Evolutionary conservation across 306 rosid species (phyloP).

Genomic region (Rubus parviflorus): DNA sequence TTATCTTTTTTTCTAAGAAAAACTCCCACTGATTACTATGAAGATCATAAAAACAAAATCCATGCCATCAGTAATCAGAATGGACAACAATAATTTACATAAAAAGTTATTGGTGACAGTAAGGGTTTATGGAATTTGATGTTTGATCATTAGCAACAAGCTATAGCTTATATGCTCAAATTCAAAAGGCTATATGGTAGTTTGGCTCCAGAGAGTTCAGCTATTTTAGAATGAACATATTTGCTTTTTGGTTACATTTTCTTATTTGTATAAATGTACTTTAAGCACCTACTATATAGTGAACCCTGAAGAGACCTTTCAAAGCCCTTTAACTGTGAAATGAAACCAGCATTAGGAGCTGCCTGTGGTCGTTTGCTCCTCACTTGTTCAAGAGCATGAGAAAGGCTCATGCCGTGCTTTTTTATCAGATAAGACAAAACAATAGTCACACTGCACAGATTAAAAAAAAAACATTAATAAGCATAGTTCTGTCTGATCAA

Average conservation of each 20-base stretch:
- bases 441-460: constrained; percentile 65
- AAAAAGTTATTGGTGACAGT: background rate
- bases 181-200: background rate
- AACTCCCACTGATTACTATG: no score
- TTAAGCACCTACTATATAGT: constrained; percentile 1
- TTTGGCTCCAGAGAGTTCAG: background rate
- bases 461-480: background rate
- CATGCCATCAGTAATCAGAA: no score
- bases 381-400: constrained; percentile 65
- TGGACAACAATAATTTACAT: no score
- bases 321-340: constrained; percentile 54
- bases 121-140: background rate
- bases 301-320: constrained; percentile 66
- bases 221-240: background rate
- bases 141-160: background rate
- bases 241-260: background rate
- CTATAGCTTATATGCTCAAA: background rate
- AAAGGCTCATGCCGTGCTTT: constrained; percentile 55
- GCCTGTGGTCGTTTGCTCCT: constrained; percentile 56
- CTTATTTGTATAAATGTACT: background rate
- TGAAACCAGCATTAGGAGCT: constrained; percentile 73
- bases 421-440: constrained; percentile 83
- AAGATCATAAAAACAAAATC: no score
- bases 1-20: no score
- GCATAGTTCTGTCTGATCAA: background rate